phyloP scores from a whole-genome alignment of 2,329 filamentous ascomycete species.

The Trichoderma asperellum region DNA sequence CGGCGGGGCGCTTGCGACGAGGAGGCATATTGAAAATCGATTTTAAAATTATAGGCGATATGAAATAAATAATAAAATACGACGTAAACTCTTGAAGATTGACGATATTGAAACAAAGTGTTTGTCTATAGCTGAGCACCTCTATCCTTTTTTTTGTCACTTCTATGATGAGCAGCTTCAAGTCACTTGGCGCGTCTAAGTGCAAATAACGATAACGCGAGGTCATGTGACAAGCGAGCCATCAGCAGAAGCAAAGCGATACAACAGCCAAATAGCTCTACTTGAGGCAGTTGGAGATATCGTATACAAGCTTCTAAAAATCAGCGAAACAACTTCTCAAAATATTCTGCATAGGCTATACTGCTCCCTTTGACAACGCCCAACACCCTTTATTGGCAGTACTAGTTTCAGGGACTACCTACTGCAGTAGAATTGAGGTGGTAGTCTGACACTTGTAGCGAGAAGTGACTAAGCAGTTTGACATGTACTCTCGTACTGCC shows the following conservation, averaged over 20 bases:
- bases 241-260: background rate
- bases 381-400: background rate
- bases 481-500: constrained; percentile 1
- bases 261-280: background rate
- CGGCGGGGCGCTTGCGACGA: constrained; percentile 42
- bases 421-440: too few relatives aligned
- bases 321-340: background rate
- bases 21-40: constrained; percentile 26
- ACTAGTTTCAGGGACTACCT: background rate
- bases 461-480: background rate
- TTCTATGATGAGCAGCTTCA: constrained; percentile 7
- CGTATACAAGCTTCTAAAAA: background rate
- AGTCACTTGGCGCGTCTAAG: background rate
- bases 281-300: background rate
- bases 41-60: background rate
- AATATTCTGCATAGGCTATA: background rate
- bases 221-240: constrained; percentile 14
- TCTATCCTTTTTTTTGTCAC: background rate
- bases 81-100: background rate
- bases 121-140: background rate
- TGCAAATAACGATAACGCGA: background rate
- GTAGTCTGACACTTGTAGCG: background rate
- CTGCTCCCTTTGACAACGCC: background rate
- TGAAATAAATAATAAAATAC: background rate
- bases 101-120: background rate